Evolutionary conservation across 208 protist genomes (phyloP).

Genomic region (Leishmania arabica): DNA sequence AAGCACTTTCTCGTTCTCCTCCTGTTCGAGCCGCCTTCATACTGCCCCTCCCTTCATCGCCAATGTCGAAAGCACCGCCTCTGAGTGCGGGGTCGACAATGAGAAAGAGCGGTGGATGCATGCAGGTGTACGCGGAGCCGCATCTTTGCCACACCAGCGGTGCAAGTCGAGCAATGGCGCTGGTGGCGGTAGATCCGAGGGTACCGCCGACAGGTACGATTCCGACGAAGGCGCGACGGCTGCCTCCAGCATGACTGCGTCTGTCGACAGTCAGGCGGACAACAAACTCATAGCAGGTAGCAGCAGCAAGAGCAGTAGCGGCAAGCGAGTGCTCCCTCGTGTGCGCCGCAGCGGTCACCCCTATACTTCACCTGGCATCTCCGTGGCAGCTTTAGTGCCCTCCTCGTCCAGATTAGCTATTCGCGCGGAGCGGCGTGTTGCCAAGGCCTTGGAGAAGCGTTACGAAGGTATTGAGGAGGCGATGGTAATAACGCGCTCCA

Average conservation of each 20-base stretch:
- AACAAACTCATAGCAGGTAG: constrained; percentile 3
- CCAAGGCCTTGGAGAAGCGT: constrained; percentile 26
- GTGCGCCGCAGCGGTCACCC: neutral
- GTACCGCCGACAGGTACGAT: neutral
- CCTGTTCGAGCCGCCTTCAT: neutral
- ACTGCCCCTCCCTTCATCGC: constrained; percentile 14
- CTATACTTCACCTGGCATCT: neutral
- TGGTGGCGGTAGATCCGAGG: neutral
- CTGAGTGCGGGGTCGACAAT: neutral
- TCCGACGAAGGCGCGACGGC: neutral
- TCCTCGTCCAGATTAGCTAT: constrained; percentile 1
- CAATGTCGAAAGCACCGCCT: neutral
- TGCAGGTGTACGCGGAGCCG: neutral
- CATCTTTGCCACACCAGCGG: neutral
- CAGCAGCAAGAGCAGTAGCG: neutral
- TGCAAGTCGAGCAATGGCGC: neutral
- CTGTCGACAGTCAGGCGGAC: neutral
- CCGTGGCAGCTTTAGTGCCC: neutral
- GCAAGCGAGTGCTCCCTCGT: neutral
- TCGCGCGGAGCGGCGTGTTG: constrained; percentile 3
- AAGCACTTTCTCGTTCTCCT: neutral
- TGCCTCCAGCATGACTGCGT: too few species aligned
- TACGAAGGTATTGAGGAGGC: constrained; percentile 60
- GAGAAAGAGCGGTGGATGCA: neutral
- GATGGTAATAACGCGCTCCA: constrained; percentile 66